Conservation (phyloP, 305 asterid genomes). For the Andrographis paniculata region DNA sequence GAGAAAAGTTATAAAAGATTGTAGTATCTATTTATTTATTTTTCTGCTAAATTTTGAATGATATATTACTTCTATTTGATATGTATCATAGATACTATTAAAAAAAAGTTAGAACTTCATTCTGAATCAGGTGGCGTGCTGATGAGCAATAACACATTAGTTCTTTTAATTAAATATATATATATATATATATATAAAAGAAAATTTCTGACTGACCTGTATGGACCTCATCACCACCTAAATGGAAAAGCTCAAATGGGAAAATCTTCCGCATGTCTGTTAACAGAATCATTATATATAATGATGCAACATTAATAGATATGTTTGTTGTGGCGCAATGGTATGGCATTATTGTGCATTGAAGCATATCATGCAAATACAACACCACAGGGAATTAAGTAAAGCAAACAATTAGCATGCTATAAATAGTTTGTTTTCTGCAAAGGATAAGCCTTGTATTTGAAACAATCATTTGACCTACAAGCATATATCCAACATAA, state of each 20-base stretch:
- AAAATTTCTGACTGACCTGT: slow-evolving; percentile 32
- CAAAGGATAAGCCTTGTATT: slow-evolving; percentile 1
- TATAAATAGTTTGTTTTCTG: slow-evolving; percentile 11
- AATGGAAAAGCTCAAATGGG: slow-evolving; percentile 85
- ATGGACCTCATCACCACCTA: slow-evolving; percentile 97
- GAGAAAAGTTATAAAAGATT: slow-evolving; percentile 8
- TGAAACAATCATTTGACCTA: neutral
- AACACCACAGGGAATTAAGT: slow-evolving; percentile 11
- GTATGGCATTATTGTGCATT: slow-evolving; percentile 3
- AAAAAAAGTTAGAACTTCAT: no score
- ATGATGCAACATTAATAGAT: slow-evolving; percentile 3
- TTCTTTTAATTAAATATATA: no score
- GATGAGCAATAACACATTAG: no score
- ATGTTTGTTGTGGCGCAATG: slow-evolving; percentile 7
- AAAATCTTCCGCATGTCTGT: slow-evolving; percentile 83
- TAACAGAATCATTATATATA: neutral
- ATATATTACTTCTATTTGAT: no score
- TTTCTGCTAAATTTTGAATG: neutral
- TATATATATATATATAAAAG: no score
- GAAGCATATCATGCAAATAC: slow-evolving; percentile 2
- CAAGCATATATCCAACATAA: no score
- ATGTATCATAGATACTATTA: no score
- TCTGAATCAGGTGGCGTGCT: no score
- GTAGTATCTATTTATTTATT: neutral
- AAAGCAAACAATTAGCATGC: slow-evolving; percentile 8